Evolutionary conservation across 2,329 filamentous ascomycete genomes (phyloP).

Genomic region (Alternaria ventricosa): DNA sequence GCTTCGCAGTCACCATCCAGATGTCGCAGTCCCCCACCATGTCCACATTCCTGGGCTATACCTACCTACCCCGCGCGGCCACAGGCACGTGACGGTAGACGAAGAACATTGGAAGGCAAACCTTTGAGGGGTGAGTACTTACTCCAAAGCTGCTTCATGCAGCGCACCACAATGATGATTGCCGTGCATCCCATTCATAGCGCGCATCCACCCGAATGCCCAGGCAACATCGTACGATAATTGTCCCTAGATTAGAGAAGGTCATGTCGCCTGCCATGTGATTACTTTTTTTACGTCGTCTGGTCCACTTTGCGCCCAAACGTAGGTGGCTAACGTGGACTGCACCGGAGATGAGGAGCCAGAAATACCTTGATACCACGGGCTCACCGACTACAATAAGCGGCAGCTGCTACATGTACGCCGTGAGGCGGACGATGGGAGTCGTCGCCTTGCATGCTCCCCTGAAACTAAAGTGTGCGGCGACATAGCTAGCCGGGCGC

Average conservation of each 20-base stretch:
- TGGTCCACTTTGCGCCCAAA: not conserved
- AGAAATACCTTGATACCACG: slow-evolving; percentile 8
- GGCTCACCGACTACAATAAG: slow-evolving; percentile 14
- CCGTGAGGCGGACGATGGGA: slow-evolving; percentile 11
- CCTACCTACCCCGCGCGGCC: not conserved
- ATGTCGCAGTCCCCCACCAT: too few species aligned
- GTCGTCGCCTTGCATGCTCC: slow-evolving; percentile 17
- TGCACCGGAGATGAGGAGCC: slow-evolving; percentile 2
- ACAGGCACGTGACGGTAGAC: not conserved
- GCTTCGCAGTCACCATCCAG: too few species aligned
- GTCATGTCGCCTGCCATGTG: not conserved
- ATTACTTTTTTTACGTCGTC: not conserved
- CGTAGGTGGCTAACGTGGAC: not conserved
- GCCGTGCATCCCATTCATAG: not conserved
- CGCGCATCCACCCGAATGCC: not conserved
- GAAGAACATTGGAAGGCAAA: not conserved
- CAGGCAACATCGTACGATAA: not conserved
- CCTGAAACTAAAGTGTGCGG: slow-evolving; percentile 36
- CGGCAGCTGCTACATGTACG: slow-evolving; percentile 20
- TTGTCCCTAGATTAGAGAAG: not conserved
- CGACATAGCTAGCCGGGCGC: slow-evolving; percentile 33
- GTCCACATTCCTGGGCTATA: too few species aligned
- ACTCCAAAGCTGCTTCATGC: not conserved
- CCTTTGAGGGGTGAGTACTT: not conserved
- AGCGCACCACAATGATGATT: not conserved